Evolutionary conservation across 306 rosid species (phyloP).

Genomic region (Ormosia semicastrata): DNA sequence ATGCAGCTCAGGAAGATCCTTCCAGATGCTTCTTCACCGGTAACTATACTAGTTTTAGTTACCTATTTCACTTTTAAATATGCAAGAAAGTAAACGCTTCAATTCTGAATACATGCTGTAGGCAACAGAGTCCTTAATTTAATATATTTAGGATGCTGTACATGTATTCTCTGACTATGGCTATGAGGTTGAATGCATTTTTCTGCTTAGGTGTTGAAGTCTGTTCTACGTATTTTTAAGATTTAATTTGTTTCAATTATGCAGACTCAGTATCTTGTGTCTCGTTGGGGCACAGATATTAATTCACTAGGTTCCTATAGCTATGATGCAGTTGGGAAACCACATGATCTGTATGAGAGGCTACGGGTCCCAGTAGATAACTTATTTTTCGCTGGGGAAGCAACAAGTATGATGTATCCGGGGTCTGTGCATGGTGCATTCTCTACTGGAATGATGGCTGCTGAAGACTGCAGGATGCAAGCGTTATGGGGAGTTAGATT

Average conservation of each 20-base stretch:
- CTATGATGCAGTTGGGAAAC: conserved; percentile 82
- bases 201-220: neutral
- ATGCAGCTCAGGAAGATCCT: conserved; percentile 83
- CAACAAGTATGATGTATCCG: conserved; percentile 71
- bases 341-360: conserved; percentile 90
- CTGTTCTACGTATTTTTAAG: neutral
- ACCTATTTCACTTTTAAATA: neutral
- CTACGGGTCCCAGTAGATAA: conserved; percentile 91
- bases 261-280: conserved; percentile 92
- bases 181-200: neutral
- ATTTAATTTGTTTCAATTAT: conserved; percentile 13
- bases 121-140: neutral
- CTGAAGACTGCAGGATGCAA: conserved; percentile 99
- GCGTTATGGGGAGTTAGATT: conserved; percentile 86
- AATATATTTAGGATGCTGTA: neutral
- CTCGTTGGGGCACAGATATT: conserved; percentile 88
- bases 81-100: neutral
- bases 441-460: conserved; percentile 91
- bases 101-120: neutral
- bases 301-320: conserved; percentile 90
- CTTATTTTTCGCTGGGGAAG: conserved; percentile 98
- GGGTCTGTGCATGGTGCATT: conserved; percentile 98
- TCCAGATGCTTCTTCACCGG: conserved; percentile 93
- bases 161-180: neutral
- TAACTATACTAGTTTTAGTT: conserved; percentile 27